Base-by-base conservation (phyloP, 352 stramenopile species). In the Phytophthora podocarpi region DNA sequence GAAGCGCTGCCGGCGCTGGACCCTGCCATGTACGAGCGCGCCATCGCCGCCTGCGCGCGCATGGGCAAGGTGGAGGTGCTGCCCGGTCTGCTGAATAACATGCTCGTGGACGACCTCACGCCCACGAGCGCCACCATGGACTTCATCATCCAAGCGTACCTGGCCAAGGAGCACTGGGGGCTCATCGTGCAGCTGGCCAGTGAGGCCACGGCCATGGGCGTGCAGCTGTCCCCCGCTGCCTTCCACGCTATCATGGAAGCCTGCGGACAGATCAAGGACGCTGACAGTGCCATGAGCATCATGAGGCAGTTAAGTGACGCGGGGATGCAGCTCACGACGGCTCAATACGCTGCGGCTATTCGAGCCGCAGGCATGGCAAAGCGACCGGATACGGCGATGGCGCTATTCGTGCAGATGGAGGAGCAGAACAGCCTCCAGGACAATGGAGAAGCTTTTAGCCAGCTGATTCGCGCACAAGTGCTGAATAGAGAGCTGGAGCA, bases 31-130 rank as follows among this genome's bases (percentile, higher is more conserved):
- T 95, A 95, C 61, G 86, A 95, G 55, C 72, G 80, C 46, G 78
- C 84, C n/a, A 88, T 95, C 56, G 84, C 73, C 13, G 67, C 86
- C 18, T 92, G 85, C 50, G 86, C 84, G 35, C 86, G 86, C 52
- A 88, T 89, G 76, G 84, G 85, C 52, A 90, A 90, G 52, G 80
- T 92, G 42, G 82, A 93, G 24, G 82, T 92, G 42, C 70, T 95
- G 9, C 80, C 81, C 0, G 81, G 82, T 0, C 54, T 95, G 35
- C 60, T 93, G 21, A 76, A 89, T 54, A 91, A 92, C 57, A 95
- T 95, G 86, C 49, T 78, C 12, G 75, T 88, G 16, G 86, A 95
- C 56, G 52, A 76, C 46, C 67, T 95, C 13, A 54, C 70, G 30
- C 78, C 86, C 18, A 93, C 84, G 1, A 68, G 72, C 50, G 71